phyloP scores from a whole-genome alignment of 2,329 filamentous ascomycete genomes.

The Pseudogymnoascus sp. region DNA sequence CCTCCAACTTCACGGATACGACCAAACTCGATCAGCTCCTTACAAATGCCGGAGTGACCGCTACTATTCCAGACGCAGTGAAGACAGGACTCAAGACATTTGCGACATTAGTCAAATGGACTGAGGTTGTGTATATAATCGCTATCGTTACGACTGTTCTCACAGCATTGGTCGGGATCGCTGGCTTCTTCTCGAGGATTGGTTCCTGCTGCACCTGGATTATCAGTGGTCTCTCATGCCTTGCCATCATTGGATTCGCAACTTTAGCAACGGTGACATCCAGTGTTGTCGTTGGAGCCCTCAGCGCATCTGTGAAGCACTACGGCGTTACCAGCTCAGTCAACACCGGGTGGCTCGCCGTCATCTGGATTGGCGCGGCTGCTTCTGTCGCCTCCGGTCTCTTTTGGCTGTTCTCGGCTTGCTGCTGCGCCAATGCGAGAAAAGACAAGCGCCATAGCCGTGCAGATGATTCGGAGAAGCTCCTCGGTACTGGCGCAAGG shows the following conservation, averaged over 20 bases:
- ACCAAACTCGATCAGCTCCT: constrained; percentile 51
- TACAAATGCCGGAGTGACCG: constrained; percentile 40
- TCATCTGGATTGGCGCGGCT: constrained; percentile 71
- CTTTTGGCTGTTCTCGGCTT: constrained; percentile 88
- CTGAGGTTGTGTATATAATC: constrained; percentile 71
- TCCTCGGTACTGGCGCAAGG: constrained; percentile 14
- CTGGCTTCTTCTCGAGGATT: constrained; percentile 73
- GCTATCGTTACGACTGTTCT: constrained; percentile 60
- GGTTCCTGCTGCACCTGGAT: constrained; percentile 78
- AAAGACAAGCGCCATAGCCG: constrained; percentile 14
- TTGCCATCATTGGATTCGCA: constrained; percentile 52
- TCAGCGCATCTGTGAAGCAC: constrained; percentile 56
- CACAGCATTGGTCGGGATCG: constrained; percentile 70
- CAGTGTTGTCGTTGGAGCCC: constrained; percentile 56
- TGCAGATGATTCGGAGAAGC: constrained; percentile 23
- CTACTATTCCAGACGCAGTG: constrained; percentile 60
- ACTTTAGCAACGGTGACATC: constrained; percentile 68
- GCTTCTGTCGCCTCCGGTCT: constrained; percentile 67
- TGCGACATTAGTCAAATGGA: constrained; percentile 67
- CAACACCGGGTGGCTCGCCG: constrained; percentile 60
- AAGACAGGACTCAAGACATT: constrained; percentile 63
- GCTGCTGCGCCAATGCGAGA: constrained; percentile 58
- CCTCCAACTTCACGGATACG: constrained; percentile 59
- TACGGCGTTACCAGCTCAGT: constrained; percentile 63
- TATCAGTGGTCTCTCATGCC: constrained; percentile 53